Percentiles rank a stretch among this genome's conserved stretches.
Evolutionary conservation across 768 basidiomycete species (phyloP).

Genomic region (Porpolomopsis calyptriformis): DNA sequence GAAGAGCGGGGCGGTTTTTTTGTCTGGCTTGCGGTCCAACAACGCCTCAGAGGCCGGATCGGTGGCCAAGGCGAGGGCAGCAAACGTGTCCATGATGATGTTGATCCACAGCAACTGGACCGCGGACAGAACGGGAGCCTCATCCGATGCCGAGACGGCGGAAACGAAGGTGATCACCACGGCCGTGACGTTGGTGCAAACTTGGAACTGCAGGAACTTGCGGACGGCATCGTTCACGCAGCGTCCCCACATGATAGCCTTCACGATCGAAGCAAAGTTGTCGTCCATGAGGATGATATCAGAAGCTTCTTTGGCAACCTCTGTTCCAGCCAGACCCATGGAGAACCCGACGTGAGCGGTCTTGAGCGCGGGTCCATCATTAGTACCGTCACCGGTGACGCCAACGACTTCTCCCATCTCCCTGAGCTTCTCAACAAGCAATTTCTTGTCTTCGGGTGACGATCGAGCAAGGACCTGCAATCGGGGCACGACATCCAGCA

Average conservation of each 20-base stretch:
- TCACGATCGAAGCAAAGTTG: slow-evolving; percentile 91
- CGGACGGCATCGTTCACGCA: slow-evolving; percentile 96
- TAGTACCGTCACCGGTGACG: slow-evolving; percentile 96
- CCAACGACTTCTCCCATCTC: slow-evolving; percentile 83
- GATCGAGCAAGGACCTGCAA: slow-evolving; percentile 96
- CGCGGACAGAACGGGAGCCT: slow-evolving; percentile 82
- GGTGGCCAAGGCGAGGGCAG: slow-evolving; percentile 93
- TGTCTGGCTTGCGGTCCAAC: slow-evolving; percentile 85
- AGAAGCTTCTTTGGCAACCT: slow-evolving; percentile 97
- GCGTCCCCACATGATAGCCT: slow-evolving; percentile 98
- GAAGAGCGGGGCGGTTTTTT: slow-evolving; percentile 82
- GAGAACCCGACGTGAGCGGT: slow-evolving; percentile 95
- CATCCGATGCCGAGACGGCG: slow-evolving; percentile 67
- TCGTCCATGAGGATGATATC: slow-evolving; percentile 99
- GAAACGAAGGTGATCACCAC: slow-evolving; percentile 90
- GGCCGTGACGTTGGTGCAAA: slow-evolving; percentile 90
- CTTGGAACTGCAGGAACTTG: slow-evolving; percentile 96
- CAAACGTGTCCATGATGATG: slow-evolving; percentile 98
- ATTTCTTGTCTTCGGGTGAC: slow-evolving; percentile 93
- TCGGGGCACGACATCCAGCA: slow-evolving; percentile 77
- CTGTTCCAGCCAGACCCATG: slow-evolving; percentile 94
- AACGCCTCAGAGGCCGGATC: slow-evolving; percentile 79
- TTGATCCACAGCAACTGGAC: slow-evolving; percentile 99
- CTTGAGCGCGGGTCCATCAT: slow-evolving; percentile 94
- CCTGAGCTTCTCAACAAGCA: slow-evolving; percentile 83